Conservation (phyloP, 306 rosid genomes). For the Dryas alaskensis region DNA sequence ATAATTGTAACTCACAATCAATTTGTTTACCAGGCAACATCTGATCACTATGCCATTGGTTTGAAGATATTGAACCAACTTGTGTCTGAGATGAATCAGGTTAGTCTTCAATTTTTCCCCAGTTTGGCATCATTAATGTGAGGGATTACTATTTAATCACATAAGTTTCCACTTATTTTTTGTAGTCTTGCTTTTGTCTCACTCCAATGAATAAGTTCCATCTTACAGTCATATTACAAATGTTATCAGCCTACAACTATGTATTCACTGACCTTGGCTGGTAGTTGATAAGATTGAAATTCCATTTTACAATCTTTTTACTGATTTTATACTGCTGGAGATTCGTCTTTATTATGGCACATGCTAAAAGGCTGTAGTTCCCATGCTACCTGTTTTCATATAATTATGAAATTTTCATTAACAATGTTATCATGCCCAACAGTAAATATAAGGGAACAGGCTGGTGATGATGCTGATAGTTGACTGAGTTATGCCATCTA, state of each 20-base stretch:
- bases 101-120: slow-evolving; percentile 32
- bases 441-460: no score
- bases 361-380: not conserved
- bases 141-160: not conserved
- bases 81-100: slow-evolving; percentile 99
- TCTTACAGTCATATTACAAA: not conserved
- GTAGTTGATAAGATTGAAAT: not conserved
- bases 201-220: not conserved
- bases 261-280: slow-evolving; percentile 1
- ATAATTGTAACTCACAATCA: slow-evolving; percentile 2
- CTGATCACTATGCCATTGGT: slow-evolving; percentile 93
- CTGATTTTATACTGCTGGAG: not conserved
- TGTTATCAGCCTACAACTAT: not conserved
- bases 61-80: slow-evolving; percentile 94
- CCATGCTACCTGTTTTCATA: not conserved
- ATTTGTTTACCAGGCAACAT: slow-evolving; percentile 62
- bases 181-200: not conserved
- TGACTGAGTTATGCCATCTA: not conserved
- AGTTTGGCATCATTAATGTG: slow-evolving; percentile 22
- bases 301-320: not conserved
- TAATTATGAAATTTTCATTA: not conserved
- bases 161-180: not conserved
- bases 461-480: not conserved
- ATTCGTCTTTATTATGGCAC: not conserved
- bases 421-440: not conserved